Evolutionary conservation across 306 rosid genomes (phyloP), one percentile per base, ranked within the genome.

Genomic region (Cicer yamashitae): DNA sequence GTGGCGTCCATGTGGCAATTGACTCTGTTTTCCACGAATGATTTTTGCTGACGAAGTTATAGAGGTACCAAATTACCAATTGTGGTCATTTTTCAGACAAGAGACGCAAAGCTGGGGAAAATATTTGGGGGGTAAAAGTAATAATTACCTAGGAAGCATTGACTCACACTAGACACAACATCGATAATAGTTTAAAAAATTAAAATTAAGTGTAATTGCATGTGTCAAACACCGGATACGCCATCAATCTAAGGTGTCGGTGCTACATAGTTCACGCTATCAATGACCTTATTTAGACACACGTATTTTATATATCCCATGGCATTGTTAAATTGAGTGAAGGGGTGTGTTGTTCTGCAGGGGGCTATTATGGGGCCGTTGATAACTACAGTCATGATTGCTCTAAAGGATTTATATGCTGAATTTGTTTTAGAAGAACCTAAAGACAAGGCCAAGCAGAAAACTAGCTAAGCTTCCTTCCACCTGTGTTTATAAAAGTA

Each of bases 291-390:
- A 65, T 14, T 41, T 47, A 25, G 6, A 57, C 25, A 47, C 39
- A 57, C 58, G 44, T 34, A 8, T 70, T 39, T 75, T 54, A 53
- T 54, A 53, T 46, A 46, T 59, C 45, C 18, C 30, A 34, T 70
- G 37, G 34, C 41, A 57, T 58, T 13, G 50, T 70, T 66, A 37
- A 37, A 70, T 67, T 73, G 39, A 73, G 14, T 13, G 30, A 67
- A 80, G 7, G 53, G 38, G 68, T 73, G 5, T 62, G 39, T 62
- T 61, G 20, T 79, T 76, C 7, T 62, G 70, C 85, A 94, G 98
- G 98, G 98, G 14, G 98, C 98, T 30, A 94, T 94, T 41, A 91
- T 94, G 97, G 98, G 97, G n/a, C 98, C 98, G 22, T 87, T 91
- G 77, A 90, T 94, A 74, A 91, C 98, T 2, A 94, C 98, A 7